These are phyloP conservation scores for Saccharomyces kudriavzevii DNA, from an alignment of 805 yeast species.

Conservation along the genomic window DNA sequence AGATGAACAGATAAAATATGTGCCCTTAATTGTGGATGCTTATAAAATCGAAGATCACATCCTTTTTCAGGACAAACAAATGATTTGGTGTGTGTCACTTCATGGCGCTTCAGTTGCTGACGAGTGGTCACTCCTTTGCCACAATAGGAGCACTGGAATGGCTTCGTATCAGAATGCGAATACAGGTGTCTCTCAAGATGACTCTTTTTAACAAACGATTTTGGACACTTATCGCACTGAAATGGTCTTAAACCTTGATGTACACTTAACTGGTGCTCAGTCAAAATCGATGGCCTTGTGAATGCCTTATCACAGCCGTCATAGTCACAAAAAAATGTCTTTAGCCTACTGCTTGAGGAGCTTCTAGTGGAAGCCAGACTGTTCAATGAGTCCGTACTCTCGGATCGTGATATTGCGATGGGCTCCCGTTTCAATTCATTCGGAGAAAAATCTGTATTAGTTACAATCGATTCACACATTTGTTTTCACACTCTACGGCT, in stretches of 20 bases:
- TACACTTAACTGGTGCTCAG: constrained; percentile 62
- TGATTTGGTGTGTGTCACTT: constrained; percentile 65
- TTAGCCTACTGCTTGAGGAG: constrained; percentile 39
- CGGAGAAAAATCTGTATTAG: neutral
- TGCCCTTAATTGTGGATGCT: constrained; percentile 66
- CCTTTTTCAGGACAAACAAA: constrained; percentile 51
- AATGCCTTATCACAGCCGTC: constrained; percentile 70
- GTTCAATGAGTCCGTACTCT: neutral
- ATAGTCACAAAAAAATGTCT: constrained; percentile 54
- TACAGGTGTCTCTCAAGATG: constrained; percentile 69
- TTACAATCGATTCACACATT: neutral
- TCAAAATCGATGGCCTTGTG: constrained; percentile 70
- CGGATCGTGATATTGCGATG: neutral
- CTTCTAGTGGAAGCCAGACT: neutral
- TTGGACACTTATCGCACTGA: constrained; percentile 55
- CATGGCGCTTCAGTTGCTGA: constrained; percentile 81
- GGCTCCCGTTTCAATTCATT: neutral
- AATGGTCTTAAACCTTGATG: constrained; percentile 79
- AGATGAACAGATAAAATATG: constrained; percentile 62
- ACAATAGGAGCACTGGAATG: constrained; percentile 65
- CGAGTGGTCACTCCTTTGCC: constrained; percentile 71
- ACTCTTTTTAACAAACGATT: constrained; percentile 64
- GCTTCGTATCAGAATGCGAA: constrained; percentile 59
- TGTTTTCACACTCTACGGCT: neutral
- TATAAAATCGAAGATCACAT: constrained; percentile 63